Percentiles rank a stretch among this genome's conserved stretches.
Evolutionary conservation across 306 rosid species (phyloP).

Genomic region (Pyrus communis): DNA sequence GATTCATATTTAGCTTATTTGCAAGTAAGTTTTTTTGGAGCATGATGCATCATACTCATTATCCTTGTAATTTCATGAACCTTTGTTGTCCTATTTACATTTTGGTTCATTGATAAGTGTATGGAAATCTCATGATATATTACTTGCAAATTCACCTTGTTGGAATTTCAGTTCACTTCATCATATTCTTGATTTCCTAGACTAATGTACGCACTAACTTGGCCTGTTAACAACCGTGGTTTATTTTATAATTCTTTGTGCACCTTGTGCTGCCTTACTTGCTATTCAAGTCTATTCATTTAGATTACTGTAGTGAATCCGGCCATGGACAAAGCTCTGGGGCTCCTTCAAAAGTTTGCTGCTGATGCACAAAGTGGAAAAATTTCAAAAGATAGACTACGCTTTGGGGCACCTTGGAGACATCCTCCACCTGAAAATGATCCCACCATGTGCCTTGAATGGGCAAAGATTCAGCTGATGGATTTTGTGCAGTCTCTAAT

Average conservation of each 20-base stretch:
- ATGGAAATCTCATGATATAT: background rate
- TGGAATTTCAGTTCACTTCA: background rate
- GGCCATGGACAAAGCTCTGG: conserved; percentile 81
- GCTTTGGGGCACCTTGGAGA: conserved; percentile 99
- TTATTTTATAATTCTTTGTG: conserved; percentile 1
- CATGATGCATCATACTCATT: background rate
- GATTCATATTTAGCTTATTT: conserved; percentile 88
- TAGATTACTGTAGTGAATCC: conserved; percentile 84
- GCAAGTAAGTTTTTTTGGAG: conserved; percentile 61
- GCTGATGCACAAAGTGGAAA: conserved; percentile 53
- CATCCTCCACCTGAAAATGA: conserved; percentile 70
- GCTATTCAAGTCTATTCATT: conserved; percentile 20
- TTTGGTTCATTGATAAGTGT: background rate
- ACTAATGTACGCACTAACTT: background rate
- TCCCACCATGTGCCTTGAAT: conserved; percentile 42
- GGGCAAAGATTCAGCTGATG: conserved; percentile 92
- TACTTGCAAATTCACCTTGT: background rate
- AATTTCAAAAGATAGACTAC: conserved; percentile 59
- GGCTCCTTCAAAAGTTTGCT: conserved; percentile 67
- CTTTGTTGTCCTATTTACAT: background rate
- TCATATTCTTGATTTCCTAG: background rate
- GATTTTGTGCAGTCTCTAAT: conserved; percentile 72
- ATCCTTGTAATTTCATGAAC: conserved; percentile 7
- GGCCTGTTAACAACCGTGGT: background rate
- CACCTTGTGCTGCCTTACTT: conserved; percentile 22